Evolutionary conservation across 1,284 basidiomycete species (phyloP), one percentile per base, ranked within the genome.

Genomic region (Entoloma clypeatum): DNA sequence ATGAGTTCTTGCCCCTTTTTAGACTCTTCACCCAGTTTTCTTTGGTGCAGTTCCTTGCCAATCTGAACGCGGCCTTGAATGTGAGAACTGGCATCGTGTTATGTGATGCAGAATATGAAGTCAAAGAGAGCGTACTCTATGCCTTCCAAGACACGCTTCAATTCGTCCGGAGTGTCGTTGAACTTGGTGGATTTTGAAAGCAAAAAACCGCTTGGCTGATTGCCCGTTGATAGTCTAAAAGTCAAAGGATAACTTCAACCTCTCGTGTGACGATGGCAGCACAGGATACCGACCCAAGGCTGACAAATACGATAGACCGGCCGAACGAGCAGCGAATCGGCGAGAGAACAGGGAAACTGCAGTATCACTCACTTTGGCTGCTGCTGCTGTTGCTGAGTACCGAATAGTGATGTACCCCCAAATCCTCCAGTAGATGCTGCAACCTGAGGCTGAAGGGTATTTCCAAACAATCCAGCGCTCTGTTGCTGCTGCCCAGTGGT

Each of bases 51-150:
- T 36, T 87, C 82, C 50, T 85, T 85, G 52, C 80, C 79, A 38
- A 90, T 83, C 53, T 87, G 84, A 1, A 86, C 67, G 19, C 84
- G 79, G 13, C 80, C 79, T 62, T 89, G 85, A 25, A 91, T 86
- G 50, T 81, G 74, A 2, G 77, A 61, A 41, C 86, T 90, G 40
- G 23, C 13, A 19, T 38, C 34, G 43, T 36, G 30, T 41, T 30
- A 34, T 36, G 34, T 46, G 4, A 50, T 38, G 8, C 7, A 18
- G 32, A 11, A 19, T 16, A 14, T 35, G 19, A 16, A 24, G 23
- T 34, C 32, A 38, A 4, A 11, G 18, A 14, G n/a, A 23, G 60
- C 74, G 37, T 51, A 91, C 88, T 92, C 87, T 36, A 91, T 74
- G 26, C 65, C 60, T 55, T 91, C 88, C 17, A 91, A 69, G 4